Percentiles rank a stretch among this genome's conserved stretches.
These are phyloP conservation scores for Buxus sempervirens DNA, from an alignment of 164 flowering plant genomes.

Conservation along the genomic window DNA sequence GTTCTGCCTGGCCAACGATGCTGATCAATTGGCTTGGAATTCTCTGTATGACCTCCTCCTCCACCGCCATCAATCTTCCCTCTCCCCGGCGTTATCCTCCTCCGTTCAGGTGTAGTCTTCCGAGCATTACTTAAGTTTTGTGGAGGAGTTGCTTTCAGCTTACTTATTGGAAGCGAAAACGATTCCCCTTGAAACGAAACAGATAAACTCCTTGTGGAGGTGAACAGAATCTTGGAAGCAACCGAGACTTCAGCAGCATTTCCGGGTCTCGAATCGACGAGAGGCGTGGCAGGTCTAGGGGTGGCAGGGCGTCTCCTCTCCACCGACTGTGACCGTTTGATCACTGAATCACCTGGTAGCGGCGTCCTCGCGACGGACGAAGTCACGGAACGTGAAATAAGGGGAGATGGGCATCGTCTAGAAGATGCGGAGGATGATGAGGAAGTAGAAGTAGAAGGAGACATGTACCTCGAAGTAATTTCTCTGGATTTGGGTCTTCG, in stretches of 20 bases:
- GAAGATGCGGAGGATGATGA: conserved; percentile 36
- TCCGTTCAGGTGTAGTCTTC: conserved; percentile 66
- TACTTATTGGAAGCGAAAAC: conserved; percentile 80
- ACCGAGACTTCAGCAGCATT: conserved; percentile 45
- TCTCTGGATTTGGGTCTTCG: too few relatives aligned
- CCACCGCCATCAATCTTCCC: conserved; percentile 32
- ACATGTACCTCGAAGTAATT: conserved; percentile 42
- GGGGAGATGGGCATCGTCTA: conserved; percentile 65
- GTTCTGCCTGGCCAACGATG: conserved; percentile 76
- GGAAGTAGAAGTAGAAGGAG: conserved; percentile 55
- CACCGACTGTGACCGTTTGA: conserved; percentile 68
- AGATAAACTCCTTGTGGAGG: conserved; percentile 80
- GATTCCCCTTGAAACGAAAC: conserved; percentile 97
- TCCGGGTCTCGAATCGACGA: conserved; percentile 26
- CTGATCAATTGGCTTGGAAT: conserved; percentile 61
- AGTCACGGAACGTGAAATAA: conserved; percentile 31
- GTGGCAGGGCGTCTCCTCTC: conserved; percentile 58
- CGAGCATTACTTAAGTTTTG: conserved; percentile 35
- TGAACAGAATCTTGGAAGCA: conserved; percentile 58
- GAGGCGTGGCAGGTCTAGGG: conserved; percentile 33
- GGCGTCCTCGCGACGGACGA: conserved; percentile 12
- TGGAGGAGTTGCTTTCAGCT: conserved; percentile 46
- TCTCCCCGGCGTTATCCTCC: conserved; percentile 42
- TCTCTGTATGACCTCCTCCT: conserved; percentile 62
- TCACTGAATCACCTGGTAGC: conserved; percentile 19